Conservation (phyloP, 129 eudicot genomes). For the Pseudognaphalium luteoalbum region DNA sequence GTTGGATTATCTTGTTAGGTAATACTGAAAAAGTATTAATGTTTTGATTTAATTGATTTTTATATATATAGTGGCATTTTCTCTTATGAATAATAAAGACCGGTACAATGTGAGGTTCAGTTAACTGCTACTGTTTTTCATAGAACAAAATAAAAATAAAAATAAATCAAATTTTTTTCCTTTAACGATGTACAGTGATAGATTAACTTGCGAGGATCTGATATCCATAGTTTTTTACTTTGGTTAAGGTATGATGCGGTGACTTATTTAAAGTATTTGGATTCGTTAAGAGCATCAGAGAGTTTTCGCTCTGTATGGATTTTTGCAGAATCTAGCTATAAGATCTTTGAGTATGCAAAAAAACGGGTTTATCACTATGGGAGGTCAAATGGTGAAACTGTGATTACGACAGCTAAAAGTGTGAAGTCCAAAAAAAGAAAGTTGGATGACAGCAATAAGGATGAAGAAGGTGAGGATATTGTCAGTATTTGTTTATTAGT, state of each 20-base stretch:
- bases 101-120: neutral
- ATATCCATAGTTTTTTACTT: neutral
- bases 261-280: conserved; percentile 92
- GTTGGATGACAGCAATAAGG: conserved; percentile 47
- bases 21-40: conserved; percentile 7
- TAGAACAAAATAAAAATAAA: too few species aligned
- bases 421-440: conserved; percentile 66
- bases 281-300: conserved; percentile 96
- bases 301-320: conserved; percentile 98
- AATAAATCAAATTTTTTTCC: too few species aligned
- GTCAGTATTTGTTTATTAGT: too few species aligned
- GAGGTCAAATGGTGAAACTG: conserved; percentile 50
- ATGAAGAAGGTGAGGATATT: conserved; percentile 45
- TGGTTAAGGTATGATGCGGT: conserved; percentile 89
- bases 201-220: neutral
- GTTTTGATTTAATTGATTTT: neutral
- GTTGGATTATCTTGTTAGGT: conserved; percentile 95
- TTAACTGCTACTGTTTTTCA: neutral
- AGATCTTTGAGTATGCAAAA: conserved; percentile 92
- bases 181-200: neutral
- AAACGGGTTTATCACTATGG: conserved; percentile 80
- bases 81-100: neutral
- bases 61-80: neutral
- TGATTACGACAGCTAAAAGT: conserved; percentile 34
- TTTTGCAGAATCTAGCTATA: conserved; percentile 94